Evolutionary conservation across 345 rosid species (phyloP).

Genomic region (Excoecaria cochinchinensis): DNA sequence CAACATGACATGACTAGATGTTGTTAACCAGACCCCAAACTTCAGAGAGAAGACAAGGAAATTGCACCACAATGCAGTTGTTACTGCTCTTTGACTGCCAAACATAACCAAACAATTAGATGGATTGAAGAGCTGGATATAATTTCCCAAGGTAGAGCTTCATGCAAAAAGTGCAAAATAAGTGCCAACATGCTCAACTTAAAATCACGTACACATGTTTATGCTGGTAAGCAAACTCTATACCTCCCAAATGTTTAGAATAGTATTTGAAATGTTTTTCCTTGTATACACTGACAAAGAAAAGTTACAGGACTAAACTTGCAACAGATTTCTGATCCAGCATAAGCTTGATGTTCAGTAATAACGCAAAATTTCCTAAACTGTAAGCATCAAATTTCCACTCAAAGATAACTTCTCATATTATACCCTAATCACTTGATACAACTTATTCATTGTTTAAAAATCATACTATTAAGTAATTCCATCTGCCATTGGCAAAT

Average conservation of each 20-base stretch:
- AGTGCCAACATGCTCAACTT: neutral
- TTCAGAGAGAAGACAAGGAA: constrained; percentile 95
- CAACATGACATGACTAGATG: constrained; percentile 94
- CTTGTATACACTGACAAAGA: neutral
- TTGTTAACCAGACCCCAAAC: constrained; percentile 84
- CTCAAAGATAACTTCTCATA: neutral
- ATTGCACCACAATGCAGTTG: constrained; percentile 95
- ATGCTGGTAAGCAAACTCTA: neutral
- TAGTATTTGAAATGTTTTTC: neutral
- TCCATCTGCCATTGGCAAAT: neutral
- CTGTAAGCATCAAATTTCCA: neutral
- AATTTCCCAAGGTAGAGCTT: neutral
- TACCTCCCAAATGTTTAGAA: neutral
- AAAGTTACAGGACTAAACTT: neutral
- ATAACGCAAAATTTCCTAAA: neutral
- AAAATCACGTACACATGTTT: neutral
- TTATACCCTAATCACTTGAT: neutral
- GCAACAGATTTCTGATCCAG: neutral
- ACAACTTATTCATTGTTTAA: neutral
- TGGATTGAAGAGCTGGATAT: constrained; percentile 2
- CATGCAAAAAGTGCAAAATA: neutral
- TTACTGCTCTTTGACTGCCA: constrained; percentile 94
- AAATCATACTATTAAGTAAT: neutral
- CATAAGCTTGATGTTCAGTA: neutral
- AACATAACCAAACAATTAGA: constrained; percentile 16